Percentiles rank a stretch among this genome's conserved stretches.
These are phyloP conservation scores for Botrytis squamosa DNA, from an alignment of 2,329 filamentous ascomycete species.

Conservation along the genomic window DNA sequence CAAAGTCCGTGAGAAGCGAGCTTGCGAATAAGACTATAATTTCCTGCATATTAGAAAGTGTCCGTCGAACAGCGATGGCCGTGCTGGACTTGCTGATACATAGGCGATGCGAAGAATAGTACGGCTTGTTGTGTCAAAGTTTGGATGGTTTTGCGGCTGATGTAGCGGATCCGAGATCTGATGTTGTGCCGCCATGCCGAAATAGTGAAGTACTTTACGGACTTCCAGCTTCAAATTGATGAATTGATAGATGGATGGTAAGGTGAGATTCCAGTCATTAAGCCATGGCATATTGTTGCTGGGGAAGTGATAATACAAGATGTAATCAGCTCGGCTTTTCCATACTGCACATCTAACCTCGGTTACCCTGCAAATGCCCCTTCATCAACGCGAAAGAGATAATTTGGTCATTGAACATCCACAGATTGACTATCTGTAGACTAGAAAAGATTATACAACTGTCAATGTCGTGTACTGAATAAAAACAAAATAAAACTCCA, in stretches of 20 bases:
- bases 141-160: constrained; percentile 3
- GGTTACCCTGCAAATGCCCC: neutral
- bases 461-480: neutral
- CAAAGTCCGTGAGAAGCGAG: constrained; percentile 13
- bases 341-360: neutral
- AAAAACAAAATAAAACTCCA: neutral
- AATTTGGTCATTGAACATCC: neutral
- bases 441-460: neutral
- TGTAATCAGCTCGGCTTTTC: constrained; percentile 1
- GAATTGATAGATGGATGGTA: neutral
- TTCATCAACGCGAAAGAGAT: neutral
- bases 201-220: neutral
- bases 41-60: neutral
- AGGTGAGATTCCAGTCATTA: neutral
- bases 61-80: neutral
- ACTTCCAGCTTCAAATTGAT: constrained; percentile 16
- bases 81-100: neutral
- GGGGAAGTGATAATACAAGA: neutral
- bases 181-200: neutral
- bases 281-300: neutral
- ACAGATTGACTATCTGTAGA: neutral
- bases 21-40: neutral
- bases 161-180: constrained; percentile 9
- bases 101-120: neutral
- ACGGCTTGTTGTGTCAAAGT: constrained; percentile 2